These are phyloP conservation scores for Diaporthe nobilis DNA, from an alignment of 2,329 filamentous ascomycete genomes.

Conservation along the genomic window DNA sequence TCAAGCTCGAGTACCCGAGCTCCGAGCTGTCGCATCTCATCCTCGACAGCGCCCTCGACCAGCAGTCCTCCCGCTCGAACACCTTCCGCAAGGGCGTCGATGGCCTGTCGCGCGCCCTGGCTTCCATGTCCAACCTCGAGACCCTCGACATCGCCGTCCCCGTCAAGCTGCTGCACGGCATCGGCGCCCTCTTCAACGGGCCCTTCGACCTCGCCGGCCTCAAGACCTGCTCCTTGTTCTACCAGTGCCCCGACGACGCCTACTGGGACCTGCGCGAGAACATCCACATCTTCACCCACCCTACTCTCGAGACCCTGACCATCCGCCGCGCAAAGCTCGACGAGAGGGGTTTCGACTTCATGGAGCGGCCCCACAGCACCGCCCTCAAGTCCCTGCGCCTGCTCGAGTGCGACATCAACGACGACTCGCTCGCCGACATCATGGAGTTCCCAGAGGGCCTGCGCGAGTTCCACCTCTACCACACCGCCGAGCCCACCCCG, in stretches of 20 bases:
- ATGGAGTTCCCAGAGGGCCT: slow-evolving; percentile 61
- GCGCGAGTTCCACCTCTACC: slow-evolving; percentile 63
- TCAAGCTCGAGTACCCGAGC: slow-evolving; percentile 61
- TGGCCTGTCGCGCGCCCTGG: slow-evolving; percentile 61
- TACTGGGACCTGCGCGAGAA: slow-evolving; percentile 68
- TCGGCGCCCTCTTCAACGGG: slow-evolving; percentile 64
- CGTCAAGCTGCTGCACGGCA: slow-evolving; percentile 58
- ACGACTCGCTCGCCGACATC: slow-evolving; percentile 56
- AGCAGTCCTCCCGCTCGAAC: slow-evolving; percentile 44
- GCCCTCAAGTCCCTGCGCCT: slow-evolving; percentile 59
- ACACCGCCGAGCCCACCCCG: slow-evolving; percentile 55
- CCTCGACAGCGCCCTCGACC: slow-evolving; percentile 54
- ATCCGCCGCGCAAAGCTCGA: slow-evolving; percentile 62
- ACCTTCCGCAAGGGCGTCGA: slow-evolving; percentile 55
- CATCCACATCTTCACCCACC: slow-evolving; percentile 66
- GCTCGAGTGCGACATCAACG: slow-evolving; percentile 66
- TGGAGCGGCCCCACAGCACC: slow-evolving; percentile 63
- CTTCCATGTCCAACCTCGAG: slow-evolving; percentile 65
- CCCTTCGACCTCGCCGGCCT: slow-evolving; percentile 65
- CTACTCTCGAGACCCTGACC: slow-evolving; percentile 61
- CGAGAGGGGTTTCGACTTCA: slow-evolving; percentile 61
- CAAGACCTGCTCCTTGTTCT: slow-evolving; percentile 62
- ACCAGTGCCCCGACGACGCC: slow-evolving; percentile 58
- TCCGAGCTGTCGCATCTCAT: slow-evolving; percentile 59
- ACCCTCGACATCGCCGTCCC: slow-evolving; percentile 62